Conservation (phyloP, 352 stramenopile species). For the Globisporangium alternatum region DNA sequence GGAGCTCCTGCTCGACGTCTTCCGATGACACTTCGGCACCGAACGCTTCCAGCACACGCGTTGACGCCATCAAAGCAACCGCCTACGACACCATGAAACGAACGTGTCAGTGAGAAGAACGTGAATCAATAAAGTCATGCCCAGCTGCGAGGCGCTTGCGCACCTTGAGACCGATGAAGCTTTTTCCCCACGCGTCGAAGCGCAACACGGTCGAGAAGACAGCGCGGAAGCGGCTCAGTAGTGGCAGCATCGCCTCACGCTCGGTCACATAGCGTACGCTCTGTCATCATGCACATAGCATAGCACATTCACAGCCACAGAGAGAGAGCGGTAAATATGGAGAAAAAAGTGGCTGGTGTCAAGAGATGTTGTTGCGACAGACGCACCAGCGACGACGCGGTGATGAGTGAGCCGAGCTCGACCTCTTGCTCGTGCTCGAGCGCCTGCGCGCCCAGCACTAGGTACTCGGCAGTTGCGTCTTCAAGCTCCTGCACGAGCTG, state of each 20-base stretch:
- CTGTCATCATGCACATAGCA: slow-evolving; percentile 18
- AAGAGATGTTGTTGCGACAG: background rate
- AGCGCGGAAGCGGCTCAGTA: slow-evolving; percentile 47
- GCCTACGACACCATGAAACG: slow-evolving; percentile 19
- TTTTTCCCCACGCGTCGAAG: slow-evolving; percentile 44
- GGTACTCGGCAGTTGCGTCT: slow-evolving; percentile 37
- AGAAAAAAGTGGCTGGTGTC: background rate
- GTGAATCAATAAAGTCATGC: background rate
- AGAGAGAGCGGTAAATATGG: background rate
- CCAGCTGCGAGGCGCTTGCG: background rate
- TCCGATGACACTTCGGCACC: slow-evolving; percentile 28
- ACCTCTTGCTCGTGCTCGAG: slow-evolving; percentile 52
- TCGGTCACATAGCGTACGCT: slow-evolving; percentile 77
- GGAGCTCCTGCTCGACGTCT: slow-evolving; percentile 44
- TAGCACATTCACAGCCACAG: background rate
- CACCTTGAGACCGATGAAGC: slow-evolving; percentile 50
- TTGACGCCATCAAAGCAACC: slow-evolving; percentile 67
- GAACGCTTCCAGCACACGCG: slow-evolving; percentile 67
- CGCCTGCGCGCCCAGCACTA: slow-evolving; percentile 18
- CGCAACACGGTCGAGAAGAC: slow-evolving; percentile 52
- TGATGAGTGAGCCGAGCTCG: slow-evolving; percentile 68
- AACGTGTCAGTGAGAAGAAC: background rate
- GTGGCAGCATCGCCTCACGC: slow-evolving; percentile 49
- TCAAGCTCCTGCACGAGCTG: slow-evolving; percentile 71
- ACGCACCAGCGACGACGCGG: slow-evolving; percentile 50